Percentiles rank a stretch among this genome's conserved stretches.
These are phyloP conservation scores for Penicillium freii DNA, from an alignment of 2,329 filamentous ascomycete genomes.

Conservation along the genomic window DNA sequence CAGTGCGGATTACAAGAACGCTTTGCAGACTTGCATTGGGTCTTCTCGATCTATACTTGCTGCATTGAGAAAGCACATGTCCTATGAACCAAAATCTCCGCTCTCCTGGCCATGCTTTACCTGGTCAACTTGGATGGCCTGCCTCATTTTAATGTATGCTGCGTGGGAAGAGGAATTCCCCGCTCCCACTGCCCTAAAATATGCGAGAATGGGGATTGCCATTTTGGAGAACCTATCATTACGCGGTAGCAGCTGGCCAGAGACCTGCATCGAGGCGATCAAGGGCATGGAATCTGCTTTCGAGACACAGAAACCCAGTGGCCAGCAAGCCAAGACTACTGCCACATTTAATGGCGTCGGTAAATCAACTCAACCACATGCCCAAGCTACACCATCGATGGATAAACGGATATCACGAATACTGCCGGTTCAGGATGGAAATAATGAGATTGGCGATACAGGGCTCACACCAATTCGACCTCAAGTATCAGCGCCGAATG, in stretches of 20 bases:
- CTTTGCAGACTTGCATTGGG: conserved; percentile 53
- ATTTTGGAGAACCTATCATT: conserved; percentile 36
- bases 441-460: background rate
- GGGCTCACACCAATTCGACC: background rate
- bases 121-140: conserved; percentile 55
- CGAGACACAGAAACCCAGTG: background rate
- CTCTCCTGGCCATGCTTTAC: conserved; percentile 54
- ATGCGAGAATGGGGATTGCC: conserved; percentile 30
- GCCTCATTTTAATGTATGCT: conserved; percentile 53
- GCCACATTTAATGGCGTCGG: background rate
- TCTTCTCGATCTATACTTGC: conserved; percentile 51
- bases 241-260: conserved; percentile 39
- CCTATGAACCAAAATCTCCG: conserved; percentile 21
- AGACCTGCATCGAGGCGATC: conserved; percentile 41
- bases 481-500: background rate
- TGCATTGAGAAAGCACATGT: conserved; percentile 36
- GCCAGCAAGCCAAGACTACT: background rate
- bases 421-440: background rate
- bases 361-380: background rate
- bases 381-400: background rate
- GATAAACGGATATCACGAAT: background rate
- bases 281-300: conserved; percentile 35
- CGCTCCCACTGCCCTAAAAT: conserved; percentile 41
- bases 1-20: conserved; percentile 48
- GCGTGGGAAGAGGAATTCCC: conserved; percentile 49